These are phyloP conservation scores for Termitomyces sp. DNA, from an alignment of 768 basidiomycete species.

Conservation along the genomic window DNA sequence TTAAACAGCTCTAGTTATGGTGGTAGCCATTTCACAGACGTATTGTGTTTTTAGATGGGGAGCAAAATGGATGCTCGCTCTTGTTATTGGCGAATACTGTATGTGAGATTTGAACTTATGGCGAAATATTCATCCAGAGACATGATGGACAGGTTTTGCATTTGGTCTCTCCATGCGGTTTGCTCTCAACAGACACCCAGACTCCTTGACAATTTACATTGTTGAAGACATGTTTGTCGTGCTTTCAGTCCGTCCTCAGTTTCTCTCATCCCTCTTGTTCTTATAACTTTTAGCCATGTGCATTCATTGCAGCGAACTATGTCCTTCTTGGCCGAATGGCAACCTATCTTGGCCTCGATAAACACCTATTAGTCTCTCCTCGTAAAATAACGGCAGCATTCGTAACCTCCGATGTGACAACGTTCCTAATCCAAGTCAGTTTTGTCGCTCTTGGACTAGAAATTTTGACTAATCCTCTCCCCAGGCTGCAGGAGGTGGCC, in stretches of 20 bases:
- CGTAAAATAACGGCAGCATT: slow-evolving; percentile 51
- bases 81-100: slow-evolving; percentile 58
- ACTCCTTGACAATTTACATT: slow-evolving; percentile 48
- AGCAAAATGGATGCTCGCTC: slow-evolving; percentile 53
- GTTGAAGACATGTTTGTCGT: slow-evolving; percentile 55
- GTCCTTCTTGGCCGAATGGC: slow-evolving; percentile 61
- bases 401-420: slow-evolving; percentile 56
- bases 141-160: slow-evolving; percentile 39
- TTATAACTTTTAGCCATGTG: slow-evolving; percentile 50
- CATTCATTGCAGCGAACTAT: slow-evolving; percentile 68
- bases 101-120: slow-evolving; percentile 14
- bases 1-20: slow-evolving; percentile 31
- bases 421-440: slow-evolving; percentile 59
- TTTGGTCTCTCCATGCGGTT: slow-evolving; percentile 54
- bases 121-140: neutral
- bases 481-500: slow-evolving; percentile 44
- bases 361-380: slow-evolving; percentile 45
- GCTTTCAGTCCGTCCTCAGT: slow-evolving; percentile 37
- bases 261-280: neutral
- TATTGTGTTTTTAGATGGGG: slow-evolving; percentile 38
- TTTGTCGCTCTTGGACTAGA: neutral
- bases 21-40: slow-evolving; percentile 40
- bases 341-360: slow-evolving; percentile 38
- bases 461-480: neutral
- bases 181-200: slow-evolving; percentile 46